A percentile compares a stretch with the other conserved stretches of the same genome.
These are phyloP conservation scores for Arthrobotrys conoides DNA, from an alignment of 2,329 filamentous ascomycete genomes.

Conservation along the genomic window DNA sequence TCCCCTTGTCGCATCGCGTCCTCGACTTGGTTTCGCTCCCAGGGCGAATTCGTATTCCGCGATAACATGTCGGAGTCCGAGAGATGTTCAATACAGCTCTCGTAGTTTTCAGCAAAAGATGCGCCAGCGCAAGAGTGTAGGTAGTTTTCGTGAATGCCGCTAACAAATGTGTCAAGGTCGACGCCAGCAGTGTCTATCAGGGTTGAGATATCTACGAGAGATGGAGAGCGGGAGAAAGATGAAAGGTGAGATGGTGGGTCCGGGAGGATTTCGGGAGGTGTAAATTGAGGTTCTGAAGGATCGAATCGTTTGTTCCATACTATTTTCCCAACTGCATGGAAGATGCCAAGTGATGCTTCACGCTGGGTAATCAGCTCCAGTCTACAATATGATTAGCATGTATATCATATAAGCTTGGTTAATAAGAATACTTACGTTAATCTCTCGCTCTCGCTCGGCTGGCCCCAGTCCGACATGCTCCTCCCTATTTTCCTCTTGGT, in stretches of 20 bases:
- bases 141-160: conserved; percentile 94
- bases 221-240: conserved; percentile 53
- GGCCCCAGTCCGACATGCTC: conserved; percentile 75
- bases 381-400: conserved; percentile 32
- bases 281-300: conserved; percentile 34
- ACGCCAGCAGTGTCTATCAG: conserved; percentile 95
- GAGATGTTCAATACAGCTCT: conserved; percentile 80
- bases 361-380: conserved; percentile 67
- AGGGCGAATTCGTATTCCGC: conserved; percentile 74
- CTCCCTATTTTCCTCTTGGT: conserved; percentile 73
- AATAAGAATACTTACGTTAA: conserved; percentile 83
- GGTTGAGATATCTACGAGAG: conserved; percentile 70
- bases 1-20: conserved; percentile 92
- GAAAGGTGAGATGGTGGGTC: conserved; percentile 32
- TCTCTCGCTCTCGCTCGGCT: conserved; percentile 78
- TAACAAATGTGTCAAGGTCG: conserved; percentile 89
- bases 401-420: not conserved
- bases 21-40: conserved; percentile 74
- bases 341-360: conserved; percentile 91
- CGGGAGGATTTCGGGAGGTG: conserved; percentile 47
- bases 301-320: conserved; percentile 84
- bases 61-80: conserved; percentile 90
- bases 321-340: conserved; percentile 95
- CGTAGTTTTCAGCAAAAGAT: conserved; percentile 51
- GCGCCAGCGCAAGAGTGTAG: conserved; percentile 83